Base-by-base conservation (phyloP, 2,329 filamentous ascomycete species). In the Cytospora chrysosperma region DNA sequence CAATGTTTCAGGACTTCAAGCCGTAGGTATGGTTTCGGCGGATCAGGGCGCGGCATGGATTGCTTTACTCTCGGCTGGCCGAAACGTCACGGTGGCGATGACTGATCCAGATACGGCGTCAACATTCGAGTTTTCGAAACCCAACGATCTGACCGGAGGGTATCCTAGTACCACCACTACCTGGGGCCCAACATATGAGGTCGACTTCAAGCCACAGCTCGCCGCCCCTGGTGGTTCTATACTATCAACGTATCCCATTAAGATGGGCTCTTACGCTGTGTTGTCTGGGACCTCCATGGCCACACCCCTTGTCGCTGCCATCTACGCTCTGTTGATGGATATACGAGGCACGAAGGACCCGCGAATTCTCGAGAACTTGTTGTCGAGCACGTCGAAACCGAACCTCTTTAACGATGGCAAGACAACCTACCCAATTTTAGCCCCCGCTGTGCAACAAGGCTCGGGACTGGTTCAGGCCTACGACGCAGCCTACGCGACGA, bases 371-470 rank as follows among this genome's bases (percentile, higher is more conserved):
- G 79, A 82, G 72, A 80, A 77, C 65, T 70, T 82, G 24, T 74
- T 86, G 2, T 78, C 82, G 1, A 73, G 81, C 27, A 84, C 78
- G 3, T 77, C 83, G 27, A 79, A 79, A 50, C 80, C 82, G 0
- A 76, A 79, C 62, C 67, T 78, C 2, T 85, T 81, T 76, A 82
- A 83, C 67, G 75, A 80, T 50, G 78, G 77, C 8, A 68, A 63
- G 0, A 67, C 66, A 2, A 75, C 78, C 8, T 74, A 70, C 30
- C 65, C 73, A 1, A 71, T 76, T 43, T 75, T 85, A 0, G 82
- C 84, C 0, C 85, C 86, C 0, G 82, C 86, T 15, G 73, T 81
- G 3, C 86, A 89, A 70, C 84, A 88, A 68, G 87, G 87, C 13
- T 82, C 75, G 30, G 87, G 87, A 43, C 75, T 88, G 15, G 75